Conservation (phyloP, 164 flowering plant genomes). For the Warburgia ugandensis region DNA sequence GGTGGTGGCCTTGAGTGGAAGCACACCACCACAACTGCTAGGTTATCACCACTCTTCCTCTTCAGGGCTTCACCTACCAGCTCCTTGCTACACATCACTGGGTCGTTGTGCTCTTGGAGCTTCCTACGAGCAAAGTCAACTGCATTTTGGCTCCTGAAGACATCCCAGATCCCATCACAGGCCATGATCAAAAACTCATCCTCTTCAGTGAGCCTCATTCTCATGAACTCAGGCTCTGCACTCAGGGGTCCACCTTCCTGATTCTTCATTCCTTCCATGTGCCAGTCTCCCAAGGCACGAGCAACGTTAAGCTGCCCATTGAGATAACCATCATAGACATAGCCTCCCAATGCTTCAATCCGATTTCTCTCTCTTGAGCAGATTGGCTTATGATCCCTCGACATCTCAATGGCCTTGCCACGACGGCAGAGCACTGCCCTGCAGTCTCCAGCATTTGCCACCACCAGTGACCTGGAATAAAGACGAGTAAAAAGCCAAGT, state of each 20-base stretch:
- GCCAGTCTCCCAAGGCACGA: constrained; percentile 98
- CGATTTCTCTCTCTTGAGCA: constrained; percentile 57
- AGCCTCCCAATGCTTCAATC: constrained; percentile 85
- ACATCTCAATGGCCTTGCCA: constrained; percentile 93
- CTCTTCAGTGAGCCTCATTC: constrained; percentile 51
- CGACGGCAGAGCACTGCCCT: constrained; percentile 89
- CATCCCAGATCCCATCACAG: constrained; percentile 99
- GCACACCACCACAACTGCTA: constrained; percentile 78
- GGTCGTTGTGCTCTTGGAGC: constrained; percentile 90
- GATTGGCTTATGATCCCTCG: constrained; percentile 85
- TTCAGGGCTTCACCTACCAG: constrained; percentile 79
- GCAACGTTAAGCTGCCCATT: constrained; percentile 90
- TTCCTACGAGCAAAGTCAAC: constrained; percentile 84
- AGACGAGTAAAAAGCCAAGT: neutral
- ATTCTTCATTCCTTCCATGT: constrained; percentile 78
- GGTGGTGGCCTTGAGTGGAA: constrained; percentile 76
- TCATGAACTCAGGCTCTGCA: constrained; percentile 86
- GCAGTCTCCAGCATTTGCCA: constrained; percentile 97
- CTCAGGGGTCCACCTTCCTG: constrained; percentile 66
- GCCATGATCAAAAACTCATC: constrained; percentile 92
- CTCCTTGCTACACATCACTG: constrained; percentile 62
- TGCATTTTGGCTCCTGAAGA: constrained; percentile 87
- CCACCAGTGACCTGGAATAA: constrained; percentile 61
- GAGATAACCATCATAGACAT: constrained; percentile 75
- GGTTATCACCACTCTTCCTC: constrained; percentile 76